Evolutionary conservation across 331 rosid genomes (phyloP), one percentile per base, ranked within the genome.

Genomic region (Telfairia occidentalis): DNA sequence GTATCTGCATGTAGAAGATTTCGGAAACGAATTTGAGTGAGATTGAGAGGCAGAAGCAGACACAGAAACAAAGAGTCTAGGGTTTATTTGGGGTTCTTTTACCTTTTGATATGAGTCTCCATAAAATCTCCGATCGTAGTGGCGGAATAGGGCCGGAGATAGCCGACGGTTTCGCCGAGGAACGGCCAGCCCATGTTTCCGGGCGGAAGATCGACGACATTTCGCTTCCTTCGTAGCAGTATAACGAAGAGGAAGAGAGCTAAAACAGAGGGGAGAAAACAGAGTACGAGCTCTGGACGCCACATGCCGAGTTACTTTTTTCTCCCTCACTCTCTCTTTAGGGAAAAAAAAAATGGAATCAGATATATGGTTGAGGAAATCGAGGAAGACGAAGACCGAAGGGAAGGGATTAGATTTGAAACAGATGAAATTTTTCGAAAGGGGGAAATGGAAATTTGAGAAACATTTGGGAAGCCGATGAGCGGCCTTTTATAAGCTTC

Each of bases 151-250:
- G 99, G 97, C 76, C 79, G 89, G 82, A 95, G 84, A 58, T 90
- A 95, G 5, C 83, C 88, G 67, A 92, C 32, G 57, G 96, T 92
- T 82, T 95, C 97, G 0, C 99, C 99, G 32, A 95, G 74, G 58
- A 95, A 86, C 40, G 99, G 99, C 96, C 92, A 92, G 1, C 99
- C 99, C 99, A 89, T 90, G 73, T 78, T 84, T 3, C 99, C 99
- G 0, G 97, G 97, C 2, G 97, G 99, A 42, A 95, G 99, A 66
- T 92, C 88, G 19, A 83, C 76, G 73, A 64, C 84, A 38, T 82
- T 85, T 77, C 80, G 86, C 65, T 84, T 88, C 63, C 89, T 85
- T 71, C 57, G 83, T 83, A 86, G 18, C 76, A 95, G 83, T 79
- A 90, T 50, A 77, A 95, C 63, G 81, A 86, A 65, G 32, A 89